Conservation (phyloP, 192 early-diverging fungal species). For the Lobulomyces angularis region DNA sequence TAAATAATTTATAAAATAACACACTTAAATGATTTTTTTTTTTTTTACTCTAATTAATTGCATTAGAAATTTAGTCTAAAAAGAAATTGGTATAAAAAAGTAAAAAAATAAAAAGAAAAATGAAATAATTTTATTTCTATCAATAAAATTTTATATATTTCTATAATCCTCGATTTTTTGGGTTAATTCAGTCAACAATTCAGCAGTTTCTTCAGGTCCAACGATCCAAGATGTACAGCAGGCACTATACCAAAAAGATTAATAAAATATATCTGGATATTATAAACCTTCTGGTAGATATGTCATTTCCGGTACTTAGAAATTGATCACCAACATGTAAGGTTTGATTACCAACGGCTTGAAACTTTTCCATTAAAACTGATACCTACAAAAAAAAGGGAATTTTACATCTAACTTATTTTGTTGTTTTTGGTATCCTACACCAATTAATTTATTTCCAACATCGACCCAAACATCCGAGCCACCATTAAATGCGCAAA, state of each 20-base stretch:
- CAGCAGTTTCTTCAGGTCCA: slow-evolving; percentile 70
- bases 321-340: slow-evolving; percentile 81
- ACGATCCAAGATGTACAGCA: slow-evolving; percentile 88
- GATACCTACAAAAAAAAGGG: too few species aligned
- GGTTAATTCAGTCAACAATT: slow-evolving; percentile 52
- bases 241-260: slow-evolving; percentile 16
- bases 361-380: slow-evolving; percentile 60
- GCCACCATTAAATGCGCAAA: slow-evolving; percentile 90
- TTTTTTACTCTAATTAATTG: slow-evolving; percentile 5
- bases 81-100: slow-evolving; percentile 19
- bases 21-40: background rate
- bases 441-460: slow-evolving; percentile 89
- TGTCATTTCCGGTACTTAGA: background rate
- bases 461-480: slow-evolving; percentile 86
- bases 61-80: slow-evolving; percentile 21
- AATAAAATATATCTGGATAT: background rate
- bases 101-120: slow-evolving; percentile 14
- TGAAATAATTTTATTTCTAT: slow-evolving; percentile 15
- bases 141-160: background rate
- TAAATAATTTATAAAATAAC: too few species aligned
- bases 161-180: slow-evolving; percentile 1
- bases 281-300: background rate
- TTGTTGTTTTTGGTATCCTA: too few species aligned
- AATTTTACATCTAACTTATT: too few species aligned
- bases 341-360: slow-evolving; percentile 41